Conservation (phyloP, 768 basidiomycete genomes). For the Chalciporus piperatus region DNA sequence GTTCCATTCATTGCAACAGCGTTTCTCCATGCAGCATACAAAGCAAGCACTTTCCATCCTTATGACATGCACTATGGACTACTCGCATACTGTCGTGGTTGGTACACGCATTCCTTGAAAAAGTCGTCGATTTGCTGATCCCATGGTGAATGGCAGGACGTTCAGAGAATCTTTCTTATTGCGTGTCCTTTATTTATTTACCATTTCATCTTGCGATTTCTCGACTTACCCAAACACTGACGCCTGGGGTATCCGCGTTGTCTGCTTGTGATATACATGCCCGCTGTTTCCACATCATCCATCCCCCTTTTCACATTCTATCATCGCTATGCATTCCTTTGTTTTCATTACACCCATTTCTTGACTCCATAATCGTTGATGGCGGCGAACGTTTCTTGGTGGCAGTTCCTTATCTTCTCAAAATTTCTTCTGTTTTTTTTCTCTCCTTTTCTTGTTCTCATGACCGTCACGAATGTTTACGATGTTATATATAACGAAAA, state of each 20-base stretch:
- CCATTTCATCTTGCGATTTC: slow-evolving; percentile 8
- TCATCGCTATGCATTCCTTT: slow-evolving; percentile 7
- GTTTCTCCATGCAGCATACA: slow-evolving; percentile 21
- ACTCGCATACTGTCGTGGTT: slow-evolving; percentile 24
- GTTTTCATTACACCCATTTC: slow-evolving; percentile 3
- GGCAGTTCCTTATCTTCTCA: slow-evolving; percentile 2
- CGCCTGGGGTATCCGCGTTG: neutral
- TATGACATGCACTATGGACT: slow-evolving; percentile 31
- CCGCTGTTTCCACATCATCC: neutral
- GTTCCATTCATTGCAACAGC: neutral
- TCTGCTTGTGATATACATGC: neutral
- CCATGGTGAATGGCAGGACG: slow-evolving; percentile 17
- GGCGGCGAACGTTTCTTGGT: neutral
- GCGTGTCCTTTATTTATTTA: slow-evolving; percentile 20
- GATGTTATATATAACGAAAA: slow-evolving; percentile 27
- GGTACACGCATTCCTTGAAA: slow-evolving; percentile 12
- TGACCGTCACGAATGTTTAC: slow-evolving; percentile 25
- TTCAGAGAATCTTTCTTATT: slow-evolving; percentile 20
- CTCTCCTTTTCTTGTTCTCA: slow-evolving; percentile 13
- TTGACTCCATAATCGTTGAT: slow-evolving; percentile 6
- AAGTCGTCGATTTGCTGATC: slow-evolving; percentile 17
- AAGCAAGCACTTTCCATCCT: slow-evolving; percentile 10
- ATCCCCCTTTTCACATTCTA: slow-evolving; percentile 1
- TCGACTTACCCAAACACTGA: slow-evolving; percentile 3
- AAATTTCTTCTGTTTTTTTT: slow-evolving; percentile 8